Percentiles rank a stretch among this genome's conserved stretches.
Evolutionary conservation across 495 filamentous ascomycete genomes (phyloP).

Genomic region (Neurospora sp.): DNA sequence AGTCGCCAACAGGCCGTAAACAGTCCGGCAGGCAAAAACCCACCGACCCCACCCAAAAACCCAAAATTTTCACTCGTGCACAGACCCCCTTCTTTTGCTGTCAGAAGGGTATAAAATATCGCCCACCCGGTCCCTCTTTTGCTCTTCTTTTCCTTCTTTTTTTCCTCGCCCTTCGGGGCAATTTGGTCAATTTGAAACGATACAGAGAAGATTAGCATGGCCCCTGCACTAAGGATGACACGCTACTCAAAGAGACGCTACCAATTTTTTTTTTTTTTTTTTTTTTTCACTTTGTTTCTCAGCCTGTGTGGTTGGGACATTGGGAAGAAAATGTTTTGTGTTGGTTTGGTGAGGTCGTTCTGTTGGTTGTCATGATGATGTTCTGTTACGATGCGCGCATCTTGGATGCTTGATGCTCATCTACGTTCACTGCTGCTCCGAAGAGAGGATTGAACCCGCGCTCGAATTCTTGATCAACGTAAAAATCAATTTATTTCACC

Average conservation of each 20-base stretch:
- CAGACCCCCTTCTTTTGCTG: background rate
- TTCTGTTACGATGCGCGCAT: background rate
- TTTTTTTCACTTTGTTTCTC: background rate
- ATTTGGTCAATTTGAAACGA: conserved; percentile 32
- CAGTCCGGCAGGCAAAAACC: background rate
- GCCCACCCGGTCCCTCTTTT: background rate
- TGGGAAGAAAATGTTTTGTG: background rate
- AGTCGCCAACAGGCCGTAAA: background rate
- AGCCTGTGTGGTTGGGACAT: background rate
- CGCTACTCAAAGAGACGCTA: conserved; percentile 98
- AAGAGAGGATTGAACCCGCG: background rate
- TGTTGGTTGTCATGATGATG: background rate
- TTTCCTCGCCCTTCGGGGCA: conserved; percentile 22
- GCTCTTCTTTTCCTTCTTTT: conserved; percentile 9
- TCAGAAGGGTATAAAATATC: background rate
- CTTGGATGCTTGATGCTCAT: background rate
- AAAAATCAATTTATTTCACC: background rate
- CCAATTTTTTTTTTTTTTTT: conserved; percentile 62
- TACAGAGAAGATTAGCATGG: conserved; percentile 98
- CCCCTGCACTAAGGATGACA: conserved; percentile 99
- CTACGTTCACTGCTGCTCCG: background rate
- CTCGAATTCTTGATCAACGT: background rate
- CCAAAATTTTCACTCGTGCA: background rate
- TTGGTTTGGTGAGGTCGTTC: background rate
- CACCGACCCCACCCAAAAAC: background rate